Percentiles rank a stretch among this genome's conserved stretches.
Conservation (phyloP, 2,329 filamentous ascomycete genomes). For the Colletotrichum kahawae region DNA sequence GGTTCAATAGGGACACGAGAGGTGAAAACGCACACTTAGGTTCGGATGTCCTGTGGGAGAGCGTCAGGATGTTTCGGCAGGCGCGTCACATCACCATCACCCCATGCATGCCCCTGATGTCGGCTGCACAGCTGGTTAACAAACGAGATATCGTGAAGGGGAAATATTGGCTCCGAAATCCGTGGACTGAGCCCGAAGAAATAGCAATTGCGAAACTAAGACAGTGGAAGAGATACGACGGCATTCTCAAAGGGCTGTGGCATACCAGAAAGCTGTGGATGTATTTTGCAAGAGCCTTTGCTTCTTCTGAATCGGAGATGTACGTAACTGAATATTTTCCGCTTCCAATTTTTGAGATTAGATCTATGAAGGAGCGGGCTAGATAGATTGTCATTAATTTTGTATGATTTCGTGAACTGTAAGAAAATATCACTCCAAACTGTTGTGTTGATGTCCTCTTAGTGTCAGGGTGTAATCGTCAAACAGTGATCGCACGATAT, state of each 20-base stretch:
- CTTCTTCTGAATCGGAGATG: not conserved
- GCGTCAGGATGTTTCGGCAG: not conserved
- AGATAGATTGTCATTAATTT: not conserved
- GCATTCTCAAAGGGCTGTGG: too few species aligned
- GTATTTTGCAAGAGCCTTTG: too few species aligned
- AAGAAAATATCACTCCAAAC: too few species aligned
- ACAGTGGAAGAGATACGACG: not conserved
- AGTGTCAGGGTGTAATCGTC: too few species aligned
- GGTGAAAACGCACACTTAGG: not conserved
- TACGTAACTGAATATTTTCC: not conserved
- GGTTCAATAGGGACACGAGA: not conserved
- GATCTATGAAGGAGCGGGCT: not conserved
- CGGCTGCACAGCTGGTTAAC: not conserved
- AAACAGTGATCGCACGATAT: too few species aligned
- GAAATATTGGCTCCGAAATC: not conserved
- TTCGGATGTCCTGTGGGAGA: fast-evolving
- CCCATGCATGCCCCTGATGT: fast-evolving
- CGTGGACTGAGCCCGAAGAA: fast-evolving
- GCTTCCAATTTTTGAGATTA: not conserved
- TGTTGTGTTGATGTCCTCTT: too few species aligned
- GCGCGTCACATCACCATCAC: not conserved
- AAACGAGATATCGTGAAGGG: not conserved
- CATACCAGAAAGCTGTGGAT: too few species aligned
- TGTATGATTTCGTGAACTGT: too few species aligned
- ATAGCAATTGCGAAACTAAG: fast-evolving